Evolutionary conservation across 805 yeast genomes (phyloP).

Genomic region (Teunomyces pallodes): DNA sequence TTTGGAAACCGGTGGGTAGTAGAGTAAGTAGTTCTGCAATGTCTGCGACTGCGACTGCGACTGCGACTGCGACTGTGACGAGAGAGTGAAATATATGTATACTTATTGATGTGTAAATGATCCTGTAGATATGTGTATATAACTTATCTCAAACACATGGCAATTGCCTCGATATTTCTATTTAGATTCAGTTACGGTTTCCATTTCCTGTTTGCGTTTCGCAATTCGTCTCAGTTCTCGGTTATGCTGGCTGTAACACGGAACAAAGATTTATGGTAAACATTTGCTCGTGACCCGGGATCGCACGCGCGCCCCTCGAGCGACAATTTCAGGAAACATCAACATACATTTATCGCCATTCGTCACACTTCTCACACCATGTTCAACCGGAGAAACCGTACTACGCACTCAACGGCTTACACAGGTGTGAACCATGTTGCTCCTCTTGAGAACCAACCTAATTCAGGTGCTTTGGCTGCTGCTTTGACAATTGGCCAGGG

Average conservation of each 20-base stretch:
- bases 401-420: constrained; percentile 29
- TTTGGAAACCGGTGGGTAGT: too few species aligned
- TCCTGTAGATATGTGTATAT: too few species aligned
- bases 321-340: constrained; percentile 4
- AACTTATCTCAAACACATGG: too few species aligned
- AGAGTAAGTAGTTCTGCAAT: too few species aligned
- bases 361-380: constrained; percentile 9
- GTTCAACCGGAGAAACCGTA: constrained; percentile 30
- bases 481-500: constrained; percentile 42
- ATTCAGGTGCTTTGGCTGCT: constrained; percentile 41
- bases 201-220: background rate
- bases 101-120: too few species aligned
- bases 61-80: too few species aligned
- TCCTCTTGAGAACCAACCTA: constrained; percentile 34
- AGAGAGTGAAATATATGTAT: too few species aligned
- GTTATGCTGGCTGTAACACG: background rate
- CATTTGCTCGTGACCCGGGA: background rate
- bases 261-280: background rate
- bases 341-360: background rate
- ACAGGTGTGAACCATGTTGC: constrained; percentile 42
- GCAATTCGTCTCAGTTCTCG: background rate
- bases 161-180: too few species aligned
- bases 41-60: too few species aligned
- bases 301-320: background rate
- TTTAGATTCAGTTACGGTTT: too few species aligned